These are phyloP conservation scores for Hymenotorrendiella dingleyae DNA, from an alignment of 2,329 filamentous ascomycete species.

Conservation along the genomic window DNA sequence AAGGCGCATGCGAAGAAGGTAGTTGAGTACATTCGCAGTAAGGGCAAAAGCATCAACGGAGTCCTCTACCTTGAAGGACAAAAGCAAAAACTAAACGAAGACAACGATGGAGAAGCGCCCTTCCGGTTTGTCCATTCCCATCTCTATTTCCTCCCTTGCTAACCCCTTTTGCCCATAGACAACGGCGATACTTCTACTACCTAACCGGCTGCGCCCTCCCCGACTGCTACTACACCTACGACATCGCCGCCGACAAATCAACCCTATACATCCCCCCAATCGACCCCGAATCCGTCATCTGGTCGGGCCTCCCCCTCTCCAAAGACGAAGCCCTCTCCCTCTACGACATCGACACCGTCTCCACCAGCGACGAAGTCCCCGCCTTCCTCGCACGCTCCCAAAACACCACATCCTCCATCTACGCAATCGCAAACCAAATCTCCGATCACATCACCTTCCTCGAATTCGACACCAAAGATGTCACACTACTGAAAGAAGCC, in stretches of 20 bases:
- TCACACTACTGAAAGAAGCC: constrained; percentile 48
- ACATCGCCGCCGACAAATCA: constrained; percentile 65
- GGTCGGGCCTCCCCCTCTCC: constrained; percentile 81
- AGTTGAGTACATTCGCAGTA: constrained; percentile 67
- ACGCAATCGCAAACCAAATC: constrained; percentile 74
- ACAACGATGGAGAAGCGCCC: constrained; percentile 76
- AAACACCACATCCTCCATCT: constrained; percentile 51
- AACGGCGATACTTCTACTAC: constrained; percentile 93
- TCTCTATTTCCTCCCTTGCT: constrained; percentile 1
- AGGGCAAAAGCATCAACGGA: constrained; percentile 59
- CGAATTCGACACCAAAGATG: constrained; percentile 60
- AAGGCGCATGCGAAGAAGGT: constrained; percentile 83
- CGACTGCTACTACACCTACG: constrained; percentile 76
- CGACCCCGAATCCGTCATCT: constrained; percentile 84
- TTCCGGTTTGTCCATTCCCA: constrained; percentile 54
- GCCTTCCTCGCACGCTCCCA: constrained; percentile 44
- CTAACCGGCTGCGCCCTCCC: constrained; percentile 76
- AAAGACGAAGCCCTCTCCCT: constrained; percentile 65
- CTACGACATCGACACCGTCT: constrained; percentile 79
- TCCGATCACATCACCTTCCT: constrained; percentile 67
- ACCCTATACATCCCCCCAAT: constrained; percentile 89
- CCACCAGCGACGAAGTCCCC: constrained; percentile 66
- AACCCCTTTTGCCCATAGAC: constrained; percentile 42
- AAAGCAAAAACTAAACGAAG: constrained; percentile 74
- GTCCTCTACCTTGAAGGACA: constrained; percentile 86